These are phyloP conservation scores for Aspergillus ochraceus DNA, from an alignment of 2,329 filamentous ascomycete species.

Conservation along the genomic window DNA sequence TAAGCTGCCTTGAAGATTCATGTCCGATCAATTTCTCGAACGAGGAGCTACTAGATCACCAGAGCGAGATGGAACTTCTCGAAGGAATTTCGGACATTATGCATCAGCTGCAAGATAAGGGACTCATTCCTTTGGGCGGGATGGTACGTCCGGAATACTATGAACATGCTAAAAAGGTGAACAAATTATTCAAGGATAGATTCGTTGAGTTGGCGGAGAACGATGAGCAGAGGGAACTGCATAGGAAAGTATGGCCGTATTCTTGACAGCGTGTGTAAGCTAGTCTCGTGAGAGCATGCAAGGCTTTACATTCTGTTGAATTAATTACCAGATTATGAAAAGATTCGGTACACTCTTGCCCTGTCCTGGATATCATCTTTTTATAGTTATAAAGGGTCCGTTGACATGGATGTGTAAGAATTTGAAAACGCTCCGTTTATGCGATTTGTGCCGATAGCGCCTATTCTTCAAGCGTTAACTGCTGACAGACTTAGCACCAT, in stretches of 20 bases:
- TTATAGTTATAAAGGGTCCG: too few species aligned
- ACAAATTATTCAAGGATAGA: constrained; percentile 12
- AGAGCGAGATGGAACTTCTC: constrained; percentile 15
- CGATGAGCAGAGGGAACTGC: constrained; percentile 13
- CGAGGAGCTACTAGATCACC: constrained; percentile 10
- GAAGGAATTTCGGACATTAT: constrained; percentile 16
- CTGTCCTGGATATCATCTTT: too few species aligned
- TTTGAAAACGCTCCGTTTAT: too few species aligned
- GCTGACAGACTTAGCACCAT: too few species aligned
- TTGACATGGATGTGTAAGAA: too few species aligned
- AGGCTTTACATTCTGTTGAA: too few species aligned
- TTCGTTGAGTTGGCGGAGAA: constrained; percentile 17
- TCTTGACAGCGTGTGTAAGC: background rate
- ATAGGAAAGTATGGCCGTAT: constrained; percentile 20
- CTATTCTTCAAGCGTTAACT: too few species aligned
- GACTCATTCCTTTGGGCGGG: constrained; percentile 18
- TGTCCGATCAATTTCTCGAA: constrained; percentile 13
- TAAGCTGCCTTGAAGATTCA: background rate
- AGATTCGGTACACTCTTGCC: too few species aligned
- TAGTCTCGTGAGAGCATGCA: too few species aligned
- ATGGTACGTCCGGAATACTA: constrained; percentile 18
- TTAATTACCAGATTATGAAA: too few species aligned
- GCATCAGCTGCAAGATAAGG: constrained; percentile 16
- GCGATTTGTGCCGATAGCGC: too few species aligned
- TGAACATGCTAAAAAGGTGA: constrained; percentile 13